Evolutionary conservation across 495 filamentous ascomycete species (phyloP).

Genomic region (Choiromyces venosus): DNA sequence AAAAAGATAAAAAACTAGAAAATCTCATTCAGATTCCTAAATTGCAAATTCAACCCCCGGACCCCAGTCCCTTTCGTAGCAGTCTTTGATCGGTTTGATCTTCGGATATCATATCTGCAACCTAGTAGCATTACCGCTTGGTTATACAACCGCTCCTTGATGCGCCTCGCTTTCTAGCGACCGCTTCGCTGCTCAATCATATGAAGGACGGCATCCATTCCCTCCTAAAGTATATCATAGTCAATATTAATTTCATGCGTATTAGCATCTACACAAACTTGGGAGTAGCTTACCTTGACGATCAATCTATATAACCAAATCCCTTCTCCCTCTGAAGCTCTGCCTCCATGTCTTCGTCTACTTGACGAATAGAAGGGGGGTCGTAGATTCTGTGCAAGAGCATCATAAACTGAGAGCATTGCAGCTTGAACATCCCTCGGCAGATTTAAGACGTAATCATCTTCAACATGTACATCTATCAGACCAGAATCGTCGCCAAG

Average conservation of each 20-base stretch:
- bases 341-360: conserved; percentile 20
- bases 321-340: conserved; percentile 33
- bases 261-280: background rate
- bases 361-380: conserved; percentile 37
- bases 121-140: background rate
- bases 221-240: conserved; percentile 26
- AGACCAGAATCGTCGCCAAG: conserved; percentile 30
- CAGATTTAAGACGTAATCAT: conserved; percentile 35
- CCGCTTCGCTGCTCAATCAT: conserved; percentile 33
- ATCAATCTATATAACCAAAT: conserved; percentile 41
- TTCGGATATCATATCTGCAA: background rate
- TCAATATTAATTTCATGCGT: background rate
- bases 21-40: background rate
- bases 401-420: conserved; percentile 37
- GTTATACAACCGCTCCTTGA: background rate
- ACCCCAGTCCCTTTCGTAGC: background rate
- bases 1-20: background rate
- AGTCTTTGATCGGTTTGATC: background rate
- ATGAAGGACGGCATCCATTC: conserved; percentile 40
- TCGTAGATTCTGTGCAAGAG: conserved; percentile 31
- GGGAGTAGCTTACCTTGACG: conserved; percentile 36
- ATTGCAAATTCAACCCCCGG: background rate
- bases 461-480: conserved; percentile 37
- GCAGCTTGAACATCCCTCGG: conserved; percentile 20
- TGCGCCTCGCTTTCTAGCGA: conserved; percentile 8